Evolutionary conservation across 2,329 filamentous ascomycete species (phyloP).

Genomic region (Phialemoniopsis sp.): DNA sequence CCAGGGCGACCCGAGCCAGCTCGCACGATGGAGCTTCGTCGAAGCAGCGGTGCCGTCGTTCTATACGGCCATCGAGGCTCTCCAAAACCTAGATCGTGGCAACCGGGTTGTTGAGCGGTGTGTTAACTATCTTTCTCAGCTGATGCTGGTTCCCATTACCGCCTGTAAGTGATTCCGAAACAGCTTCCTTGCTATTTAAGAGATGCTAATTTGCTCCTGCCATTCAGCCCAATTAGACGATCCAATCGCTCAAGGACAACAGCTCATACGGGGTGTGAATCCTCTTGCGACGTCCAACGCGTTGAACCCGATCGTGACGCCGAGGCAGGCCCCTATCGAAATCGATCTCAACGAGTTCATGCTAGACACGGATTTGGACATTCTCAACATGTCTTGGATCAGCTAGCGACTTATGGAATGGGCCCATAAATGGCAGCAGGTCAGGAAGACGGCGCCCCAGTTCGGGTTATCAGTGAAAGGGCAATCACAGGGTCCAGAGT

Average conservation of each 20-base stretch:
- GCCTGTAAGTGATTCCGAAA: neutral
- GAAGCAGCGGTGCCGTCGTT: conserved; percentile 3
- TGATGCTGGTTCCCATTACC: neutral
- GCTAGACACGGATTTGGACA: conserved; percentile 5
- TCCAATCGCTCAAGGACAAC: too few species aligned
- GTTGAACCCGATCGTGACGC: neutral
- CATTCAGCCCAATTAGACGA: neutral
- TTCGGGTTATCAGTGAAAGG: too few species aligned
- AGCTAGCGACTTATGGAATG: too few species aligned
- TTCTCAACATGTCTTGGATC: conserved; percentile 6
- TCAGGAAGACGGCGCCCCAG: too few species aligned
- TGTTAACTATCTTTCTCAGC: conserved; percentile 5
- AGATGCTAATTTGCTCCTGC: too few species aligned
- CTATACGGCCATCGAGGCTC: conserved; percentile 6
- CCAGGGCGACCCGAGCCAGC: neutral
- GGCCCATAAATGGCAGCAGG: too few species aligned
- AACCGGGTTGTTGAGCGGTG: conserved; percentile 6
- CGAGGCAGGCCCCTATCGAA: conserved; percentile 3
- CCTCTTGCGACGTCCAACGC: neutral
- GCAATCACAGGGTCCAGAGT: too few species aligned
- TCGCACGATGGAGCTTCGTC: conserved; percentile 1
- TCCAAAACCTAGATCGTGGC: conserved; percentile 3
- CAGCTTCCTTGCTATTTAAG: too few species aligned
- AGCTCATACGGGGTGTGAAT: too few species aligned
- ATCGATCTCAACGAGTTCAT: conserved; percentile 8